A percentile compares a stretch with the other conserved stretches of the same genome.
Evolutionary conservation across 306 rosid species (phyloP).

Genomic region (Nissolia schottii): DNA sequence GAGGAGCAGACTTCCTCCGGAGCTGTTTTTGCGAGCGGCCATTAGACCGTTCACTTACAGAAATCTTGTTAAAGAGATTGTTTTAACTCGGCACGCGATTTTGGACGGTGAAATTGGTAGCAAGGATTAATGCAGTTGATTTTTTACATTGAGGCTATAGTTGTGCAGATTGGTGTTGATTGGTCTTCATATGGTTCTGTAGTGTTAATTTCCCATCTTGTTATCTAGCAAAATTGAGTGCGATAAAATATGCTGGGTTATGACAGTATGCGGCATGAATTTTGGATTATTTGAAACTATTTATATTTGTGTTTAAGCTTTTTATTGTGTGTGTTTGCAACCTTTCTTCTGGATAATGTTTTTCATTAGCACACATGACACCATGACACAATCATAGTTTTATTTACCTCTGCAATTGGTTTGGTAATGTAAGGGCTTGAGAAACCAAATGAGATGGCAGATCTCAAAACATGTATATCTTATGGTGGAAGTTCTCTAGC

Average conservation of each 20-base stretch:
- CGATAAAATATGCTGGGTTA: neutral
- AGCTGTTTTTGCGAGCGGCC: constrained; percentile 70
- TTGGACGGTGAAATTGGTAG: constrained; percentile 82
- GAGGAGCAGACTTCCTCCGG: constrained; percentile 80
- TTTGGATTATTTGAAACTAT: neutral
- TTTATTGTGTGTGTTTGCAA: neutral
- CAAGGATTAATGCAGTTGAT: constrained; percentile 13
- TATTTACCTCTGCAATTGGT: neutral
- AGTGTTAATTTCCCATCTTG: constrained; percentile 9
- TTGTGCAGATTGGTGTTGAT: neutral
- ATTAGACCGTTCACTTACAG: constrained; percentile 69
- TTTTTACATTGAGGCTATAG: constrained; percentile 6
- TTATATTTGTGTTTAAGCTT: neutral
- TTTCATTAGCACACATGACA: neutral
- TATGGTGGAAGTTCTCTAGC: neutral
- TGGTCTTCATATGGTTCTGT: constrained; percentile 15
- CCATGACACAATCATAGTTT: neutral
- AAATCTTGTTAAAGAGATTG: constrained; percentile 91
- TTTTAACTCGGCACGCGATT: constrained; percentile 83
- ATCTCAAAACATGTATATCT: neutral
- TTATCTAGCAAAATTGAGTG: constrained; percentile 10
- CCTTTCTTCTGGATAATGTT: neutral
- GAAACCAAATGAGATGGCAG: neutral
- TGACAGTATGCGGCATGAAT: neutral
- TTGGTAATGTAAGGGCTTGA: neutral